Percentiles rank a stretch among this genome's conserved stretches.
These are phyloP conservation scores for Rubia occidens DNA, from an alignment of 305 asterid species.

Conservation along the genomic window DNA sequence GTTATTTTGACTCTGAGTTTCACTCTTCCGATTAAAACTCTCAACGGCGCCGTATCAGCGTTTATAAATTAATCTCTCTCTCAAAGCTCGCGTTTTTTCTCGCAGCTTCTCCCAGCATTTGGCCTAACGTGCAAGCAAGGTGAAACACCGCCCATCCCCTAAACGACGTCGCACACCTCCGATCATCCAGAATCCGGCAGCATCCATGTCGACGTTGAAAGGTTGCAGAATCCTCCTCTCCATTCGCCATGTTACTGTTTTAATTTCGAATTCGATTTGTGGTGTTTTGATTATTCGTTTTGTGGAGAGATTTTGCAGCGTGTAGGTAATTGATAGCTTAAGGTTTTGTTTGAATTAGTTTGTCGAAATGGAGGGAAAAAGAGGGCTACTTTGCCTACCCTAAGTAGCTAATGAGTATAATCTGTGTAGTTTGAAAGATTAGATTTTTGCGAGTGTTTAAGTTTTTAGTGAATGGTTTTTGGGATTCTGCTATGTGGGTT, in stretches of 20 bases:
- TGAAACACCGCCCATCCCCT: neutral
- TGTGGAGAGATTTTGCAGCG: neutral
- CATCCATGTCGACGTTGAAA: slow-evolving; percentile 25
- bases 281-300: neutral
- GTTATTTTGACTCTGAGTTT: no score
- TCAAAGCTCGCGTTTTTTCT: neutral
- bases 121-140: slow-evolving; percentile 30
- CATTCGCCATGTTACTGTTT: neutral
- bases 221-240: slow-evolving; percentile 17
- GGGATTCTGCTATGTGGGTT: neutral
- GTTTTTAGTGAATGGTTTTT: neutral
- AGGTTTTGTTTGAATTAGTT: neutral
- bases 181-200: slow-evolving; percentile 23
- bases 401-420: neutral
- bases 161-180: slow-evolving; percentile 13
- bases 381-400: slow-evolving; percentile 3
- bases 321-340: neutral
- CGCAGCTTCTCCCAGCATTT: neutral
- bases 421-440: neutral
- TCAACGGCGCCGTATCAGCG: neutral
- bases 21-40: neutral
- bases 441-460: neutral
- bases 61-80: neutral
- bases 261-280: slow-evolving; percentile 3
- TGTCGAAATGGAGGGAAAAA: neutral